phyloP scores from a whole-genome alignment of 345 rosid genomes.

The Eucalyptus cloeziana region DNA sequence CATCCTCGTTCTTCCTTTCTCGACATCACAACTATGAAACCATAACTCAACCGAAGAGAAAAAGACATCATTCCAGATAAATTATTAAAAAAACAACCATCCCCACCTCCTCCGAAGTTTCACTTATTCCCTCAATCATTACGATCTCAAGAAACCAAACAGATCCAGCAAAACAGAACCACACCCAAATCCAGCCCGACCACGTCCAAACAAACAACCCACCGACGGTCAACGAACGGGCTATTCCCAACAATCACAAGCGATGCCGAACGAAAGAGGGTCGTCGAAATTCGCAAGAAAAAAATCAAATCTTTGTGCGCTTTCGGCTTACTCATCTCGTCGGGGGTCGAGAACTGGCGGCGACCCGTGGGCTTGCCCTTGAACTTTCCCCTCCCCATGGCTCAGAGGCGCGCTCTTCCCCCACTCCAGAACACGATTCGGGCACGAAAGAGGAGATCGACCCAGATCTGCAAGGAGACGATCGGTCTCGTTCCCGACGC shows the following conservation, averaged over 20 bases:
- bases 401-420: neutral
- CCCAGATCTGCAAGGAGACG: neutral
- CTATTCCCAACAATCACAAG: neutral
- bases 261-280: neutral
- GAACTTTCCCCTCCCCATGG: conserved; percentile 57
- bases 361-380: conserved; percentile 64
- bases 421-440: neutral
- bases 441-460: neutral
- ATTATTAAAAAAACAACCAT: no score
- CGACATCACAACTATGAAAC: neutral
- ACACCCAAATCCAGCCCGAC: neutral
- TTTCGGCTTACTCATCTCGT: conserved; percentile 32
- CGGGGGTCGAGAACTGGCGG: conserved; percentile 49
- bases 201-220: neutral
- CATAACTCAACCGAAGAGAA: neutral
- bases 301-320: neutral
- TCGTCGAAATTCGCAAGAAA: neutral
- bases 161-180: neutral
- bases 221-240: neutral
- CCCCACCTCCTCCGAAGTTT: no score
- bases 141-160: neutral
- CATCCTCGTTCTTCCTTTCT: neutral
- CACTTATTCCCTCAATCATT: no score
- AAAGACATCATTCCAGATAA: no score
- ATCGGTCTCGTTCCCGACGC: neutral